Evolutionary conservation across 805 yeast genomes (phyloP).

Genomic region (Yamadazyma phyllophila): DNA sequence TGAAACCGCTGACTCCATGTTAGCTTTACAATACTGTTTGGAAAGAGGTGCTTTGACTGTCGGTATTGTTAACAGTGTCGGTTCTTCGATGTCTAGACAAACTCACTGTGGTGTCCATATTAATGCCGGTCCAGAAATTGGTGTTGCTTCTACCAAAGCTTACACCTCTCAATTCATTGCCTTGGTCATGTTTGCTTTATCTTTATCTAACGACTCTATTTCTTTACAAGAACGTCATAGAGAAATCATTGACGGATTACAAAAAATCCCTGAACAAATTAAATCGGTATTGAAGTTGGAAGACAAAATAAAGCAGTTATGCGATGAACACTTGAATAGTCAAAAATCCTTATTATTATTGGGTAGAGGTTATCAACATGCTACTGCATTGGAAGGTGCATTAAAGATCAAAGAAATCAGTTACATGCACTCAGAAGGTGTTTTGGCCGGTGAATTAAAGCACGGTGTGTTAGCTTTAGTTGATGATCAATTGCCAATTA

Average conservation of each 20-base stretch:
- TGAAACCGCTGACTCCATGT: constrained; percentile 96
- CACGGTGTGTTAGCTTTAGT: constrained; percentile 98
- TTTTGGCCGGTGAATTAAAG: constrained; percentile 96
- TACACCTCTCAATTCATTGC: constrained; percentile 98
- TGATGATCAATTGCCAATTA: constrained; percentile 89
- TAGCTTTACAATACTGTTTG: constrained; percentile 90
- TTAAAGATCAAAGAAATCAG: constrained; percentile 97
- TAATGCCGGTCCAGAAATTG: constrained; percentile 99
- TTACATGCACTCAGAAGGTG: constrained; percentile 99
- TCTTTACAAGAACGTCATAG: constrained; percentile 72
- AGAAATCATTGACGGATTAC: constrained; percentile 84
- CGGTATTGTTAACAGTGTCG: constrained; percentile 96
- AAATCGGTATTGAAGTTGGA: constrained; percentile 71
- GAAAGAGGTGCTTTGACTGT: constrained; percentile 97
- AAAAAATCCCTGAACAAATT: constrained; percentile 82
- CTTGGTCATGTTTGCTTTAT: constrained; percentile 91
- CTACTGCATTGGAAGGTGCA: constrained; percentile 98
- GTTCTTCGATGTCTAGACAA: constrained; percentile 93
- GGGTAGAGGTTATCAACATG: constrained; percentile 97
- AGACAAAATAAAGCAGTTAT: constrained; percentile 69
- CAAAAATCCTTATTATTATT: constrained; percentile 86
- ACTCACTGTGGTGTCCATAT: constrained; percentile 99
- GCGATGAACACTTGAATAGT: constrained; percentile 66
- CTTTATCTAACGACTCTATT: constrained; percentile 88
- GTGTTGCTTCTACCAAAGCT: constrained; percentile 98